phyloP scores from a whole-genome alignment of 305 asterid species.

The Fraxinus angustifolia region DNA sequence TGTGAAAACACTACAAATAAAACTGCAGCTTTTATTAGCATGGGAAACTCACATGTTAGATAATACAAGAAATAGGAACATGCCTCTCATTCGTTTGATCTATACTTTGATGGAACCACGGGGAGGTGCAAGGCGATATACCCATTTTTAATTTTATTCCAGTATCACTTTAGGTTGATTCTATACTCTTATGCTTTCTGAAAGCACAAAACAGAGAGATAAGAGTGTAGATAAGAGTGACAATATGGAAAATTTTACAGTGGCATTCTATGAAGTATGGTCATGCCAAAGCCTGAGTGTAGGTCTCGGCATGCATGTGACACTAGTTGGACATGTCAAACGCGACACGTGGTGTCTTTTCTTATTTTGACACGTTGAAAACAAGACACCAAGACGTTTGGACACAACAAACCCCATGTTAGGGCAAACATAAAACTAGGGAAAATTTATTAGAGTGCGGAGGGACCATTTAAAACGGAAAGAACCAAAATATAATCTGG shows the following conservation, averaged over 20 bases:
- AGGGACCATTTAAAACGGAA: background rate
- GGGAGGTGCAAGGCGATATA: background rate
- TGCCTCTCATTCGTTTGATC: background rate
- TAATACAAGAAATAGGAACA: background rate
- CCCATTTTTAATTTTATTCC: background rate
- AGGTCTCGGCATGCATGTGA: background rate
- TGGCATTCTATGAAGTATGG: background rate
- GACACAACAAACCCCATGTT: background rate
- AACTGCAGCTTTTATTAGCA: background rate
- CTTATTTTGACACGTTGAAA: background rate
- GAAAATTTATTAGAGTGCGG: background rate
- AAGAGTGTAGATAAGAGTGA: background rate
- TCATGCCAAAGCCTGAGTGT: background rate
- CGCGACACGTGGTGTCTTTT: background rate
- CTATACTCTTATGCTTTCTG: background rate
- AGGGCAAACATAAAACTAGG: background rate
- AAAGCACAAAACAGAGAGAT: background rate
- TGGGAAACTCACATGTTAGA: background rate
- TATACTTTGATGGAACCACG: background rate
- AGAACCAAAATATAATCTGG: background rate
- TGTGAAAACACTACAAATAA: background rate
- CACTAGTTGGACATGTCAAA: background rate
- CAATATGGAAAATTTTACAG: background rate
- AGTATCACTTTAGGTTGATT: conserved; percentile 8
- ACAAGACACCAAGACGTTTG: background rate